Percentiles rank a stretch among this genome's conserved stretches.
phyloP scores from a whole-genome alignment of 768 basidiomycete species.

The Podaxis sp. region DNA sequence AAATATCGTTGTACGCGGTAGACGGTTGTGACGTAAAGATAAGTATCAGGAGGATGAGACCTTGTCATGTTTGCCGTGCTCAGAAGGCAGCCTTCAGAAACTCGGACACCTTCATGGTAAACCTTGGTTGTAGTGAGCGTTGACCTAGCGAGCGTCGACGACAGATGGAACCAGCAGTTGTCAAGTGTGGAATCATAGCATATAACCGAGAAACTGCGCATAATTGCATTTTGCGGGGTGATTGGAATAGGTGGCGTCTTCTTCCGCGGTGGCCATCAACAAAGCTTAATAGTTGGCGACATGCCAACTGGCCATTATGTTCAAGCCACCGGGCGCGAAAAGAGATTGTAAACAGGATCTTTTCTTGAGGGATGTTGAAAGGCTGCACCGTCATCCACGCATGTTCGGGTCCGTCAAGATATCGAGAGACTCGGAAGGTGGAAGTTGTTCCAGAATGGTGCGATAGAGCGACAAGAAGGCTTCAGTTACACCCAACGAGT shows the following conservation, averaged over 20 bases:
- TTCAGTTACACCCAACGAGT: too few species aligned
- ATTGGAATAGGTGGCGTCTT: not conserved
- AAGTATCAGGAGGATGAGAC: too few species aligned
- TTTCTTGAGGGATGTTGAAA: not conserved
- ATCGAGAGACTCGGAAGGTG: not conserved
- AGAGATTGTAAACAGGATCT: not conserved
- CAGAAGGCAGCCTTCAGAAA: not conserved
- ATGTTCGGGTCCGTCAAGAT: not conserved
- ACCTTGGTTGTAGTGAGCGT: constrained; percentile 30
- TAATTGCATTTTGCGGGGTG: not conserved
- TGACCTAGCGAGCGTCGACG: not conserved
- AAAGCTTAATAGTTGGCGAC: too few species aligned
- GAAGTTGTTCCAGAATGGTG: not conserved
- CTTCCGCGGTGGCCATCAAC: not conserved
- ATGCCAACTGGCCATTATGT: constrained; percentile 1
- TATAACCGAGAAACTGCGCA: not conserved
- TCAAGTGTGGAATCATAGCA: constrained; percentile 10
- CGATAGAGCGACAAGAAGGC: not conserved
- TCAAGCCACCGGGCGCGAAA: not conserved
- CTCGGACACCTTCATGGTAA: constrained; percentile 34
- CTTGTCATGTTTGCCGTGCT: not conserved
- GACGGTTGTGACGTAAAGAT: too few species aligned
- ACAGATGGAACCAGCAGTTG: not conserved
- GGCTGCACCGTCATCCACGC: not conserved
- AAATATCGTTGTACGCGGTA: constrained; percentile 33